Base-by-base conservation (phyloP, 352 stramenopile species). In the Globisporangium paroecandrum region DNA sequence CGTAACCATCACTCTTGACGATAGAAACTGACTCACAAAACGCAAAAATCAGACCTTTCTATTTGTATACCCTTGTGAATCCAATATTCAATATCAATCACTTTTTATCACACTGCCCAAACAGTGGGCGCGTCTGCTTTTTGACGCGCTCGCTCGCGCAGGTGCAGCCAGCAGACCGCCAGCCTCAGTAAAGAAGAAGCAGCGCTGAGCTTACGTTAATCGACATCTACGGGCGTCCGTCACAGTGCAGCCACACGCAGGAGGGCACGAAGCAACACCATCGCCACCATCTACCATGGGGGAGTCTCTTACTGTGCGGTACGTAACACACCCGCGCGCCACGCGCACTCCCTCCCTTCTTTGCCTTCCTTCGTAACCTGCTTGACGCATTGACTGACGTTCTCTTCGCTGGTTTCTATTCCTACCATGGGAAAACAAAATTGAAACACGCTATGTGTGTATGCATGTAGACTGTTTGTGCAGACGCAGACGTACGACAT, bases 401-500 rank as follows among this genome's bases (percentile, higher is more conserved):
- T n/a, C 27, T n/a, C n/a, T 41, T 32, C n/a, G 10, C 41, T 41
- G 54, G 5, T 13, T 32, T 12, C 47, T 55, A 55, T 55, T 55
- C 47, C n/a, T 55, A 49, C 18, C 15, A 49, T 49, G 41, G 13
- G 15, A 49, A 49, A 49, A 5, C 41, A 49, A 6, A 8, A 7
- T 8, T 22, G 58, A 64, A 64, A 54, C 38, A 38, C 7, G 41
- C 3, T 59, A 18, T 49, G 38, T 51, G 13, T 22, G 24, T 58
- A 18, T 38, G 6, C 20, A 8, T 38, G 7, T 43, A 93, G 85
- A 41, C 69, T 94, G 18, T 91, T 92, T 70, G 83, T 93, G 60
- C 76, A 77, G 62, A 90, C 86, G 38, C 87, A 91, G 77, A 92
- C 85, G 72, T 91, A 93, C 73, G 85, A 95, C 63, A 91, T 95